These are phyloP conservation scores for Aegle marmelos DNA, from an alignment of 345 rosid genomes.

Conservation along the genomic window DNA sequence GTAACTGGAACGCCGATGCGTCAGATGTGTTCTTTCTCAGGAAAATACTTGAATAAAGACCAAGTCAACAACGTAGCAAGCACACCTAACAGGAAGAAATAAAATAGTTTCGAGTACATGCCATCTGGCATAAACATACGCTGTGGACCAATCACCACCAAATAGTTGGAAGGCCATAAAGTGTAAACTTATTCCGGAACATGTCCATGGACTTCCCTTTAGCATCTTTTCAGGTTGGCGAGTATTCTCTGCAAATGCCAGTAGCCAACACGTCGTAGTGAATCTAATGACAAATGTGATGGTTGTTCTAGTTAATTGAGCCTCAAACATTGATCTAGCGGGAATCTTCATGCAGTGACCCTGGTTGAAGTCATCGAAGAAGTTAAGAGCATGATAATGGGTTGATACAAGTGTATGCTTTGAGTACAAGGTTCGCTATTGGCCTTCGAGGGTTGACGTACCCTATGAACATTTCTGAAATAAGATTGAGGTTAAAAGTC, in stretches of 20 bases:
- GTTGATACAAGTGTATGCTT: not conserved
- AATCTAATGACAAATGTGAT: not conserved
- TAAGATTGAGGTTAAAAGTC: not conserved
- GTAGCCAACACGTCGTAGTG: not conserved
- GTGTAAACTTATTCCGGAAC: not conserved
- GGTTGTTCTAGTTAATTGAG: not conserved
- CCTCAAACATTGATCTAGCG: not conserved
- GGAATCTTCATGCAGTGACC: not conserved
- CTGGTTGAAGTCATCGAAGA: not conserved
- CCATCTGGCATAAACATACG: not conserved
- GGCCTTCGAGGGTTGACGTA: constrained; percentile 6
- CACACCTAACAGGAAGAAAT: too few relatives aligned
- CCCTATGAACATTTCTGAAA: not conserved
- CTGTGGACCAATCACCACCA: constrained; percentile 16
- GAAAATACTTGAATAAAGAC: not conserved
- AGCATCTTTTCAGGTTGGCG: not conserved
- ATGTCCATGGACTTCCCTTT: constrained; percentile 12
- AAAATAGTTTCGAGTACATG: too few relatives aligned
- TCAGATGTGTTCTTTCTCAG: constrained; percentile 1
- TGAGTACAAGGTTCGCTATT: constrained; percentile 1
- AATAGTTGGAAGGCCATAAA: not conserved
- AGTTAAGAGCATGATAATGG: not conserved
- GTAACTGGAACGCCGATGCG: not conserved
- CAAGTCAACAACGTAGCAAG: not conserved
- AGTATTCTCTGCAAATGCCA: constrained; percentile 1